Evolutionary conservation across 768 basidiomycete species (phyloP), one percentile per base, ranked within the genome.

Genomic region (Phylloporus sp.): DNA sequence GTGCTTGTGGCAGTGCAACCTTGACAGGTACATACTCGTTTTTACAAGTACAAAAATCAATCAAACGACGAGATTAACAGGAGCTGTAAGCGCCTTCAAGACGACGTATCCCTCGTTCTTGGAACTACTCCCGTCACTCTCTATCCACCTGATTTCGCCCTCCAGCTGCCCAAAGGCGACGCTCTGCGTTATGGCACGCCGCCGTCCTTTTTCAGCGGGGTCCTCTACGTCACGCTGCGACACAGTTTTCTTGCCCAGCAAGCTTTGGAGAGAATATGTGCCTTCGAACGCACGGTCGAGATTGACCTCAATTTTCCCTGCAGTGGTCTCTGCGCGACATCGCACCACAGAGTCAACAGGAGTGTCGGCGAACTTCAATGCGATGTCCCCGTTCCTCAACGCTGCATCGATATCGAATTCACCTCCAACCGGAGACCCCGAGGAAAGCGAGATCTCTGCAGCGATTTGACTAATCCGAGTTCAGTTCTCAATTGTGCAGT

Each of bases 201-300:
- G 59, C 39, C 77, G 71, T 7, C 64, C 70, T 20, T 54, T 61
- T 23, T 72, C 68, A 1, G 70, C 60, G 20, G 75, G 72, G 43
- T 72, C 71, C 45, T 67, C 69, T 13, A 60, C 64, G 15, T 54
- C 48, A 23, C 24, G 50, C 31, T 66, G 24, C 15, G 50, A 38
- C 16, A 76, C 59, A 8, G 23, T 11, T 16, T 54, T 58, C 0
- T 45, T 12, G 15, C 62, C 58, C 53, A 68, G 52, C 26, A 67
- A 45, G 1, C 68, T 69, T 27, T 45, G 42, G 28, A 73, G 47
- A n/a, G 52, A 52, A 61, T 76, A 76, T 7, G 45, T 49, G 28
- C 78, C 78, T 50, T 80, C 78, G 53, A 69, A 80, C 2, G 73
- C 70, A 23, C 58, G 46, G 43, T 72, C 68, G 5, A 77, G 65